Evolutionary conservation across 805 yeast genomes (phyloP).

Genomic region (Wickerhamiella hasegawae): DNA sequence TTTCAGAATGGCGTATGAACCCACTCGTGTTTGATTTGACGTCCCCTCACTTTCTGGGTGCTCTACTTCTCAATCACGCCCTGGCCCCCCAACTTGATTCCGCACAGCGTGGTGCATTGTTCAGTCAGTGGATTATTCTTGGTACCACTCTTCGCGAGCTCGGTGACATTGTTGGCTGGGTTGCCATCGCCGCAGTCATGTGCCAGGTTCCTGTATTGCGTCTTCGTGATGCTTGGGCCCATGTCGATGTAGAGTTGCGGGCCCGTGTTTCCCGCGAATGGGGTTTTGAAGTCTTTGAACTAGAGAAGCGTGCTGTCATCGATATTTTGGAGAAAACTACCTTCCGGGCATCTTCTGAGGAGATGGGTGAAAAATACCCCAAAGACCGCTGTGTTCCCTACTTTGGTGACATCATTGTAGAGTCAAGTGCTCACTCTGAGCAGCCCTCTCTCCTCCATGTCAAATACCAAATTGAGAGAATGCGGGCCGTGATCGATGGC

Average conservation of each 20-base stretch:
- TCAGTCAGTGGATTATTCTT: constrained; percentile 72
- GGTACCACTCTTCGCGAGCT: constrained; percentile 61
- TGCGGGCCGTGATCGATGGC: constrained; percentile 56
- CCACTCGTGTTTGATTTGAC: constrained; percentile 63
- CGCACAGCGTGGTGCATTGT: constrained; percentile 36
- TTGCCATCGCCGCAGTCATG: constrained; percentile 69
- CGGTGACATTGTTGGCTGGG: constrained; percentile 93
- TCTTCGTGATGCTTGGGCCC: constrained; percentile 57
- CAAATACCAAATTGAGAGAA: constrained; percentile 30
- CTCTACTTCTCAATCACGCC: constrained; percentile 52
- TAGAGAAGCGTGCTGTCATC: constrained; percentile 53
- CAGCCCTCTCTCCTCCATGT: background rate
- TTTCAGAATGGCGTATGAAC: constrained; percentile 23
- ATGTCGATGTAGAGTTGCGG: constrained; percentile 42
- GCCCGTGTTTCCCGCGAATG: constrained; percentile 60
- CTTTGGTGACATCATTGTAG: constrained; percentile 69
- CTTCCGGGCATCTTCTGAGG: constrained; percentile 65
- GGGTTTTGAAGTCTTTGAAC: constrained; percentile 85
- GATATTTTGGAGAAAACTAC: constrained; percentile 43
- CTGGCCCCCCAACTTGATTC: constrained; percentile 30
- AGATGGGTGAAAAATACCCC: constrained; percentile 61
- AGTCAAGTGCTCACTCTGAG: constrained; percentile 6
- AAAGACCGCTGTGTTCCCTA: constrained; percentile 73
- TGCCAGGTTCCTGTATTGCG: constrained; percentile 74
- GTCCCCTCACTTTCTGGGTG: constrained; percentile 65